Evolutionary conservation across 345 rosid genomes (phyloP), one percentile per base, ranked within the genome.

Genomic region (Eucalyptus marginata): DNA sequence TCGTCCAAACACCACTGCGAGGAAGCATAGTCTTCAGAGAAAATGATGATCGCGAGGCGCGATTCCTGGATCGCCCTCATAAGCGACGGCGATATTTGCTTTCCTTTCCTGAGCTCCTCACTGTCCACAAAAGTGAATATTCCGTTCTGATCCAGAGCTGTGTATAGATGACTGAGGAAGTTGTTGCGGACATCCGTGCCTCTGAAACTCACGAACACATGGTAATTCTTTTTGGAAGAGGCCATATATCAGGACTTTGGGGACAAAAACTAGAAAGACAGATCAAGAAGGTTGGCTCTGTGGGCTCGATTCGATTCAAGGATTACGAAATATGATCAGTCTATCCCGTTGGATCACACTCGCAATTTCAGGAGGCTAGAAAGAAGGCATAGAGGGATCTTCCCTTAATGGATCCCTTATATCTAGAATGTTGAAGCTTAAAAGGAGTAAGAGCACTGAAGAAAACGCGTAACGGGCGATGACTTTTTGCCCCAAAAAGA

Each of bases 91-190:
- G 13, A 56, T 56, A 56, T 56, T 10, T 56, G 6, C 29, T 56
- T 0, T 56, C 62, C 62, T 56, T 56, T 56, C 62, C 13, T 0
- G 6, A 56, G 64, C 64, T 58, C 64, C 64, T 58, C n/a, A 0
- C 13, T 10, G 0, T 58, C 64, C 64, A 0, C 0, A 56, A 24
- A 56, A 56, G 62, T 56, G 62, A 0, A 0, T 56, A 56, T 24
- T 0, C 62, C 62, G 0, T 56, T 24, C 13, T 0, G 29, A 56
- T 0, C 0, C 0, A 56, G 29, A 56, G 6, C 62, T 1, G 2
- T 0, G 0, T 56, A 24, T 29, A 56, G 29, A 56, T 56, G 29
- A 9, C 29, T 24, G 6, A 56, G 62, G 29, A 56, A 56, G 0
- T 24, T 56, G 13, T 56, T 56, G 62, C 62, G 29, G 62, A 56